phyloP scores from a whole-genome alignment of 352 stramenopile genomes.

The Thalassiosira delicatula region DNA sequence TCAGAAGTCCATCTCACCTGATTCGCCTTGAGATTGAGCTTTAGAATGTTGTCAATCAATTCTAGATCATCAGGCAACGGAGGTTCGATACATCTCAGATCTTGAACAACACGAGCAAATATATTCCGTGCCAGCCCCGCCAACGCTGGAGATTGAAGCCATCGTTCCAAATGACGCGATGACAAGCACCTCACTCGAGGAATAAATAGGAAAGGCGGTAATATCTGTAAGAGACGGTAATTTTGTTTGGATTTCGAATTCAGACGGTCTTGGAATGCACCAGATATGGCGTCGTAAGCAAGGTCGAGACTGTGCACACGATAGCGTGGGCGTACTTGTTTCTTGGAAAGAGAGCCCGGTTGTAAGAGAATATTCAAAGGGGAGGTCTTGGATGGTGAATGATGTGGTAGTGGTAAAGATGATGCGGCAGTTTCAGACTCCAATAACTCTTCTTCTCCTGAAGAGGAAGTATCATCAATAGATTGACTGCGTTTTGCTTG shows the following conservation, averaged over 20 bases:
- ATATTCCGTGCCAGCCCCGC: slow-evolving; percentile 67
- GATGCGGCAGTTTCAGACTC: slow-evolving; percentile 3
- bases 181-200: slow-evolving; percentile 62
- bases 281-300: slow-evolving; percentile 55
- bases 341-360: slow-evolving; percentile 12
- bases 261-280: slow-evolving; percentile 64
- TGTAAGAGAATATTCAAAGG: slow-evolving; percentile 20
- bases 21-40: slow-evolving; percentile 79
- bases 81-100: slow-evolving; percentile 68
- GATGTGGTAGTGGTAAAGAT: slow-evolving; percentile 6
- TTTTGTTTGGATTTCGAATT: slow-evolving; percentile 81
- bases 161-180: slow-evolving; percentile 72
- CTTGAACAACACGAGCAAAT: slow-evolving; percentile 63
- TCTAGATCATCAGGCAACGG: slow-evolving; percentile 70
- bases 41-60: slow-evolving; percentile 72
- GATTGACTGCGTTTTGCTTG: slow-evolving; percentile 15
- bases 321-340: slow-evolving; percentile 54
- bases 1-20: slow-evolving; percentile 25
- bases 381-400: background rate
- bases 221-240: slow-evolving; percentile 65
- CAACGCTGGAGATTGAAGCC: slow-evolving; percentile 77
- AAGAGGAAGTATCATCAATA: slow-evolving; percentile 40
- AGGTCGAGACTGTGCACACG: slow-evolving; percentile 59
- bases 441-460: slow-evolving; percentile 70
- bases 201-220: slow-evolving; percentile 69